Conservation (phyloP, 805 yeast genomes). For the Monosporozyma yasuniensis region DNA sequence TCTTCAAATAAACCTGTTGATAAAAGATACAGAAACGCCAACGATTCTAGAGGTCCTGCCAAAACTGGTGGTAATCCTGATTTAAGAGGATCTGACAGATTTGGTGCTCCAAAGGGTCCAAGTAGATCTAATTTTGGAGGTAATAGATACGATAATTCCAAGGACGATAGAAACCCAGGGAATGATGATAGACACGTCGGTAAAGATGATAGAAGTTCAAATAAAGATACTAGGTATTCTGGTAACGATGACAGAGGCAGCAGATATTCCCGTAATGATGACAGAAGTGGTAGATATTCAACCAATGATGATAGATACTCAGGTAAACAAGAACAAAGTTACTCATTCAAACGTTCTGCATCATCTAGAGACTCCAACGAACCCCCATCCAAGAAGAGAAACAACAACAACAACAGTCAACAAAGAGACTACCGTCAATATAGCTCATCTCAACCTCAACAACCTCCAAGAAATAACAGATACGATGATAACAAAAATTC, state of each 20-base stretch:
- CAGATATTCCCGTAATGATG: neutral
- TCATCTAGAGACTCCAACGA: neutral
- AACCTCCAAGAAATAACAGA: constrained; percentile 1
- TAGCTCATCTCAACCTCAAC: neutral
- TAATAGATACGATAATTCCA: neutral
- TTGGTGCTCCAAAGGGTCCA: neutral
- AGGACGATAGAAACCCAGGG: neutral
- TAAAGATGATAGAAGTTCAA: neutral
- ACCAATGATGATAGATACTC: neutral
- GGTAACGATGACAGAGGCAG: neutral
- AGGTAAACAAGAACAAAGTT: neutral
- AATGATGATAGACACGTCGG: neutral
- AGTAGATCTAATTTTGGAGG: neutral
- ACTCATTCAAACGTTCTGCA: neutral
- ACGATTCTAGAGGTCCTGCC: neutral
- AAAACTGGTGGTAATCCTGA: neutral
- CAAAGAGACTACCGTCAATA: neutral
- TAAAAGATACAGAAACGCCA: neutral
- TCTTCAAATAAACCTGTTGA: neutral
- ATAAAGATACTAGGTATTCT: neutral
- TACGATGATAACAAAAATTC: neutral
- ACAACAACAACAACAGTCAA: neutral
- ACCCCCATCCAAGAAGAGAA: neutral
- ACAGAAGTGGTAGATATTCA: neutral
- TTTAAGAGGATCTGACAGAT: neutral